Evolutionary conservation across 352 stramenopile genomes (phyloP), one percentile per base, ranked within the genome.

Genomic region (Hyaloperonospora brassicae): DNA sequence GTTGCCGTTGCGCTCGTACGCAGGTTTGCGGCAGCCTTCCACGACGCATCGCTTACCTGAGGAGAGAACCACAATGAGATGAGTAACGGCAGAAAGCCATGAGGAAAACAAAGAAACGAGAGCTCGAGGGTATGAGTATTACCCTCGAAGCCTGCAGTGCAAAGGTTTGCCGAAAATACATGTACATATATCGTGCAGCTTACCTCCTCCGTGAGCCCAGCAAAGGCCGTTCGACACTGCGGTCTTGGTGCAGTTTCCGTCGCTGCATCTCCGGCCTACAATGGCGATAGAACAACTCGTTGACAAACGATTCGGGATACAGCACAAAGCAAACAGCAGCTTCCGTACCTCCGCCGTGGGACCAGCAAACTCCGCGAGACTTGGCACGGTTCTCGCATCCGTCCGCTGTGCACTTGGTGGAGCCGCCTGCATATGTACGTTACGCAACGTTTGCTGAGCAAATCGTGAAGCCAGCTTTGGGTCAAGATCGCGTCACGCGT

Each of bases 181-280:
- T 43, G 47, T n/a, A 31, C 2, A 30, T 9, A 52, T 57, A 10
- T 13, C 14, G 57, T 56, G 45, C 46, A 66, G 48, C 62, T 60
- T 31, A 87, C 80, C 80, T 73, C 81, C 81, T 52, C 81, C 81
- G 47, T 91, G 81, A 27, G 79, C 79, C 81, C 81, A 91, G 55
- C 81, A 91, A 42, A 87, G 64, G 34, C 79, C 81, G 38, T 88
- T 75, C n/a, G 76, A 87, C 17, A 91, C 73, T 38, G 81, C 81
- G 1, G 76, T 88, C 55, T 89, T 91, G 42, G 61, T 60, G 59
- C 80, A 91, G 30, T 61, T 66, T 17, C 72, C 63, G 30, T 76
- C 73, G 38, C 65, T 80, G 61, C 78, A 89, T 61, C 84, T 86
- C n/a, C 69, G 66, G 13, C 70, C 73, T 80, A 27, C 42, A 1